phyloP scores from a whole-genome alignment of 2,329 filamentous ascomycete genomes.

The Exophiala calicioides region DNA sequence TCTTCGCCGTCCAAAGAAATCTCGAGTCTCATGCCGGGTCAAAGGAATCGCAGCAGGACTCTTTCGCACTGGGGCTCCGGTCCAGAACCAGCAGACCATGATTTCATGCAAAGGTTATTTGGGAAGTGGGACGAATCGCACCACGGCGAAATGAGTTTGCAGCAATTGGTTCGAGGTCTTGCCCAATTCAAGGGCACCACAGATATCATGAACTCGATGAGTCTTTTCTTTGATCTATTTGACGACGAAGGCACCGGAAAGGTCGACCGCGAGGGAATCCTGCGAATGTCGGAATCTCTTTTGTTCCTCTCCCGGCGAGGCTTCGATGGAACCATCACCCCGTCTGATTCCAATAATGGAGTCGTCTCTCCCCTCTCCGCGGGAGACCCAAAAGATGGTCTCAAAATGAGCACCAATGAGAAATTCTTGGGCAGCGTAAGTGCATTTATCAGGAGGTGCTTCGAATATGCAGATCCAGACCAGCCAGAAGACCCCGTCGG shows the following conservation, averaged over 20 bases:
- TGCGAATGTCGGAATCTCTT: slow-evolving; percentile 90
- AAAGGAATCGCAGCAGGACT: slow-evolving; percentile 52
- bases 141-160: slow-evolving; percentile 75
- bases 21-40: slow-evolving; percentile 43
- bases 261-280: slow-evolving; percentile 91
- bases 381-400: slow-evolving; percentile 28
- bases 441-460: slow-evolving; percentile 92
- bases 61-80: slow-evolving; percentile 60
- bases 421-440: slow-evolving; percentile 89
- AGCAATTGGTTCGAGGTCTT: slow-evolving; percentile 88
- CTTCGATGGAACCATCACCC: slow-evolving; percentile 71
- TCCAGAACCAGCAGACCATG: slow-evolving; percentile 81
- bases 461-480: slow-evolving; percentile 96
- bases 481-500: slow-evolving; percentile 77
- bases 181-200: slow-evolving; percentile 88
- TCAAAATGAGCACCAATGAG: slow-evolving; percentile 69
- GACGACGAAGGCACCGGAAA: slow-evolving; percentile 89
- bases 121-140: slow-evolving; percentile 81
- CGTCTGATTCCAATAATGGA: slow-evolving; percentile 61
- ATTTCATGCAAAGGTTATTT: slow-evolving; percentile 88
- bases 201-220: slow-evolving; percentile 97
- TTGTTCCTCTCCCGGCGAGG: slow-evolving; percentile 89
- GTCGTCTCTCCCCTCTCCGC: slow-evolving; percentile 35
- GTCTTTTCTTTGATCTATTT: slow-evolving; percentile 96
- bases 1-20: slow-evolving; percentile 49